Evolutionary conservation across 768 basidiomycete species (phyloP), one percentile per base, ranked within the genome.

Genomic region (Neoboletus subvelutipes): DNA sequence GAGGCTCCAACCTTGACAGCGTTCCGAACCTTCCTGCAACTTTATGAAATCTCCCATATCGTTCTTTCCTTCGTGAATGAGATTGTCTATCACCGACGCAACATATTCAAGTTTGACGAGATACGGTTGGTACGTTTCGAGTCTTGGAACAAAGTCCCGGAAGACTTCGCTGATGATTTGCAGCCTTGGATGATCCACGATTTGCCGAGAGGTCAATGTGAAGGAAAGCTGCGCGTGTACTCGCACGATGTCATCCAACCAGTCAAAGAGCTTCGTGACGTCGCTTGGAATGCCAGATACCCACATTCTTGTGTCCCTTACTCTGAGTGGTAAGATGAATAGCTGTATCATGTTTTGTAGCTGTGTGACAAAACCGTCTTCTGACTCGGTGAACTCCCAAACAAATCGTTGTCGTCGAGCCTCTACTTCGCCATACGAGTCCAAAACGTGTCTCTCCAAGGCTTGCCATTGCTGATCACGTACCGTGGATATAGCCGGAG

Each of bases 101-200:
- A 87, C 82, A 36, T 78, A 77, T 45, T 86, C 86, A 36, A 94
- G 78, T 45, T 83, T 78, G 18, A 90, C 86, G 5, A 96, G 74
- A 71, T 94, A 96, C 20, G 92, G 88, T 69, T 94, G 92, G 63
- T 97, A 92, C 10, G 91, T 82, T 69, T 95, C 90, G 33, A 94
- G 73, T 45, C 78, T 80, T 2, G 82, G 75, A 15, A 94, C 80
- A 66, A 88, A 88, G 1, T 74, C 68, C 7, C 83, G 76, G 29
- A 95, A 71, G 0, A 77, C 71, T 12, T 83, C 81, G 9, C 89
- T 85, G 29, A 94, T 70, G 18, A 78, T 71, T 50, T 77, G 74
- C 15, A 88, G 71, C 45, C 81, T 71, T 2, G 80, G 71, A 50
- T 74, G 68, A 57, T 80, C 76, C 42, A 70, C 66, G 17, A 76